phyloP scores from a whole-genome alignment of 2,329 filamentous ascomycete species.

The Cercospora janseana region DNA sequence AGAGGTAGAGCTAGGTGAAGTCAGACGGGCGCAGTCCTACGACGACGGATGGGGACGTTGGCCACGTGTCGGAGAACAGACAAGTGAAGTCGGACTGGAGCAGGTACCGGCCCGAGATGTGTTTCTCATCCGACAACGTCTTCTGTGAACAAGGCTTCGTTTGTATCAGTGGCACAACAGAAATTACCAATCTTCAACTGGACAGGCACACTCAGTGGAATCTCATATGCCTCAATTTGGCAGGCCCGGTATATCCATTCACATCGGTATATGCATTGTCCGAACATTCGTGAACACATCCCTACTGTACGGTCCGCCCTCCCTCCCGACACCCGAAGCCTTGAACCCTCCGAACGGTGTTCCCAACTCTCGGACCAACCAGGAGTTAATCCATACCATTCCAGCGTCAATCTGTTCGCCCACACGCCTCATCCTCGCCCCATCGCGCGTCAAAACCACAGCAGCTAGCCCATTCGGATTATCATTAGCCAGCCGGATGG shows the following conservation, averaged over 20 bases:
- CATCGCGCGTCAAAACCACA: conserved; percentile 15
- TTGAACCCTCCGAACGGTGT: conserved; percentile 19
- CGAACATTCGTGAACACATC: conserved; percentile 18
- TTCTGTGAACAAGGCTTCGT: background rate
- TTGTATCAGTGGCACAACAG: background rate
- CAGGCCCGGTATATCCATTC: too few species aligned
- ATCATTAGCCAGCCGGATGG: conserved; percentile 37
- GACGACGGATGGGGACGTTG: too few species aligned
- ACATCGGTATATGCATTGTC: conserved; percentile 18
- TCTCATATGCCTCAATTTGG: too few species aligned
- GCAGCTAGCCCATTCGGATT: conserved; percentile 19
- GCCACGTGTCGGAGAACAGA: too few species aligned
- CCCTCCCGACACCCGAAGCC: conserved; percentile 16
- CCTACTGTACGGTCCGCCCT: conserved; percentile 18
- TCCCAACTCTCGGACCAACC: conserved; percentile 16
- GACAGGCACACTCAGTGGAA: too few species aligned
- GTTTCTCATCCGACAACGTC: background rate
- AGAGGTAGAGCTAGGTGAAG: too few species aligned
- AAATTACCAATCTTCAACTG: too few species aligned
- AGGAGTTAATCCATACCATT: conserved; percentile 18
- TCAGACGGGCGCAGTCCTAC: too few species aligned
- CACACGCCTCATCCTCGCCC: conserved; percentile 15
- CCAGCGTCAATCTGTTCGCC: conserved; percentile 18
- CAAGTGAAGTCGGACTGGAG: too few species aligned
- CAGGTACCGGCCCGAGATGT: conserved; percentile 5